Percentiles rank a stretch among this genome's conserved stretches.
Evolutionary conservation across 2,329 filamentous ascomycete species (phyloP).

Genomic region (Hymenoscyphus salicellus): DNA sequence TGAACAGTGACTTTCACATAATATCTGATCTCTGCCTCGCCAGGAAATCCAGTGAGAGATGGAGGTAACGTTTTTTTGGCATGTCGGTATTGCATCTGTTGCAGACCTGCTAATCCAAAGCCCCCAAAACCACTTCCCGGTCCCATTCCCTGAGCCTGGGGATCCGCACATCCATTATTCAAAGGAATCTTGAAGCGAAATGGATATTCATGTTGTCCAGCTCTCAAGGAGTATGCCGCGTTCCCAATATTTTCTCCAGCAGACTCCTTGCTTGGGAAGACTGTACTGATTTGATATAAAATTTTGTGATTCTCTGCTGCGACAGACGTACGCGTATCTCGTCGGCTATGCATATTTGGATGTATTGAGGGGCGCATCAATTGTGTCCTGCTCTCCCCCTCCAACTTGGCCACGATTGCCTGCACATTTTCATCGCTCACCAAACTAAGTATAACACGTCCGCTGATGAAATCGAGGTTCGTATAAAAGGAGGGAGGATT

Average conservation of each 20-base stretch:
- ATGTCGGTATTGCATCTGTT: constrained; percentile 64
- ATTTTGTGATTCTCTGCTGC: constrained; percentile 66
- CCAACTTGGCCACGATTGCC: constrained; percentile 76
- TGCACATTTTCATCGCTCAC: constrained; percentile 68
- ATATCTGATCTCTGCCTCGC: constrained; percentile 86
- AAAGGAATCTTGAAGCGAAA: constrained; percentile 76
- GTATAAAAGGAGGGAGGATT: constrained; percentile 70
- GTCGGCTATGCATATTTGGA: constrained; percentile 17
- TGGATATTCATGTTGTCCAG: constrained; percentile 71
- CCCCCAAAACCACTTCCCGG: constrained; percentile 55
- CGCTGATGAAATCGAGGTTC: constrained; percentile 71
- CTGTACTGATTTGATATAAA: constrained; percentile 68
- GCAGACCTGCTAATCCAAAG: constrained; percentile 60
- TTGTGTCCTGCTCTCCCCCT: constrained; percentile 72
- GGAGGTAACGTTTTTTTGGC: constrained; percentile 85
- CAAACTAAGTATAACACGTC: constrained; percentile 55
- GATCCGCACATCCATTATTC: constrained; percentile 62
- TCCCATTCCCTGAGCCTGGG: constrained; percentile 51
- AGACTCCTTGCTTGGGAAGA: constrained; percentile 56
- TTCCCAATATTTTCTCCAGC: constrained; percentile 34
- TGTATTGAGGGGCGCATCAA: constrained; percentile 31
- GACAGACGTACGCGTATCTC: constrained; percentile 32
- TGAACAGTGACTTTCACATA: constrained; percentile 95
- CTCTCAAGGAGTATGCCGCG: constrained; percentile 55
- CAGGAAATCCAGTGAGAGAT: constrained; percentile 80